phyloP scores from a whole-genome alignment of 2,329 filamentous ascomycete genomes.

The Colletotrichum euphorbiae region DNA sequence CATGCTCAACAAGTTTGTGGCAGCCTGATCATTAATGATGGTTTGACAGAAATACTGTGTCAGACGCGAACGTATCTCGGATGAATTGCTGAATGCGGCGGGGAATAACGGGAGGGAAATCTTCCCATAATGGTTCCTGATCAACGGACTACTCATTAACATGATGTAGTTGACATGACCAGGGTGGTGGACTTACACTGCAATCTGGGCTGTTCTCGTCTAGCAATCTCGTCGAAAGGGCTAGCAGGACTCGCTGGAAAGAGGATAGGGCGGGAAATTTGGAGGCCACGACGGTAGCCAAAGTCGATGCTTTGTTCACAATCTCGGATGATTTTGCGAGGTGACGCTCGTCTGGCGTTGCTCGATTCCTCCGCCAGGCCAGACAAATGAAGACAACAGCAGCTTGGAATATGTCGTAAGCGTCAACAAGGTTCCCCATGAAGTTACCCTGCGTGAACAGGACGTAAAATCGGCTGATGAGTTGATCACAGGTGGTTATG shows the following conservation, averaged over 20 bases:
- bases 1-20: no score
- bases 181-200: background rate
- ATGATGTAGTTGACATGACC: background rate
- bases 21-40: no score
- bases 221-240: slow-evolving; percentile 16
- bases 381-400: slow-evolving; percentile 24
- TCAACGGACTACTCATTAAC: background rate
- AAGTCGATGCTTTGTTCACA: slow-evolving; percentile 24
- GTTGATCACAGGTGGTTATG: slow-evolving; percentile 3
- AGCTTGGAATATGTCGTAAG: slow-evolving; percentile 31
- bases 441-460: background rate
- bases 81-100: slow-evolving; percentile 23
- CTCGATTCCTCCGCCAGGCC: background rate
- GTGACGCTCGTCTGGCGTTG: background rate
- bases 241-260: slow-evolving; percentile 30
- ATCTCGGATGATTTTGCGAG: background rate
- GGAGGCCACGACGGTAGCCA: slow-evolving; percentile 20
- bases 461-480: slow-evolving; percentile 19
- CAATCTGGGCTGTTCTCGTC: background rate
- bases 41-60: background rate
- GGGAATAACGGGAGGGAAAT: slow-evolving; percentile 10
- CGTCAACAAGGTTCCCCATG: slow-evolving; percentile 28
- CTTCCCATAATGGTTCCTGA: background rate
- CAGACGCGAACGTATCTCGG: slow-evolving; percentile 9
- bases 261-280: slow-evolving; percentile 24